A percentile compares a stretch with the other conserved stretches of the same genome.
Evolutionary conservation across 805 yeast genomes (phyloP).

Genomic region (Kazachstania africana): DNA sequence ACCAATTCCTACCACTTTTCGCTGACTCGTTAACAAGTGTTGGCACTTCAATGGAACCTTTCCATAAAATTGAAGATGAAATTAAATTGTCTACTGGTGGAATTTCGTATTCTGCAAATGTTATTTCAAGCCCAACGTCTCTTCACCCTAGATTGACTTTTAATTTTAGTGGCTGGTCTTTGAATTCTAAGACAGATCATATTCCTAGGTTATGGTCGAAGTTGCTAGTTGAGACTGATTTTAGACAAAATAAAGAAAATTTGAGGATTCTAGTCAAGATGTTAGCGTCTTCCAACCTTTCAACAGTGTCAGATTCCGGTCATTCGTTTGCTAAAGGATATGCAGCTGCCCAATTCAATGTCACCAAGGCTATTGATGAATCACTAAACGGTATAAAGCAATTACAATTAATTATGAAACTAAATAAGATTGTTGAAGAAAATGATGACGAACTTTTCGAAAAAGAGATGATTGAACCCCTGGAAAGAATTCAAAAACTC

Average conservation of each 20-base stretch:
- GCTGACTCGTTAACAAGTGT: conserved; percentile 69
- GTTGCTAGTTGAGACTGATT: conserved; percentile 57
- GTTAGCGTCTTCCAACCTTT: conserved; percentile 63
- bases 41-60: conserved; percentile 64
- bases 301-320: conserved; percentile 76
- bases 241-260: conserved; percentile 40
- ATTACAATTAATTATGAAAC: conserved; percentile 51
- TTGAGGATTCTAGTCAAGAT: conserved; percentile 62
- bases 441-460: conserved; percentile 40
- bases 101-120: conserved; percentile 47
- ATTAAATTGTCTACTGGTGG: conserved; percentile 84
- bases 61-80: conserved; percentile 75
- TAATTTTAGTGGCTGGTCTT: conserved; percentile 53
- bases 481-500: conserved; percentile 38
- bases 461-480: conserved; percentile 54
- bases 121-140: conserved; percentile 45
- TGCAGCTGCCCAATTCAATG: conserved; percentile 53
- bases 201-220: conserved; percentile 60
- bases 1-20: conserved; percentile 66
- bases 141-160: conserved; percentile 40
- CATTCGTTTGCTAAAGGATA: conserved; percentile 68
- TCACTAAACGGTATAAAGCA: conserved; percentile 65
- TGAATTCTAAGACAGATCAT: conserved; percentile 49
- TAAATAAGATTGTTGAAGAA: conserved; percentile 40
- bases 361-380: conserved; percentile 51